Conservation (phyloP, 306 rosid species). For the Parietaria judaica region DNA sequence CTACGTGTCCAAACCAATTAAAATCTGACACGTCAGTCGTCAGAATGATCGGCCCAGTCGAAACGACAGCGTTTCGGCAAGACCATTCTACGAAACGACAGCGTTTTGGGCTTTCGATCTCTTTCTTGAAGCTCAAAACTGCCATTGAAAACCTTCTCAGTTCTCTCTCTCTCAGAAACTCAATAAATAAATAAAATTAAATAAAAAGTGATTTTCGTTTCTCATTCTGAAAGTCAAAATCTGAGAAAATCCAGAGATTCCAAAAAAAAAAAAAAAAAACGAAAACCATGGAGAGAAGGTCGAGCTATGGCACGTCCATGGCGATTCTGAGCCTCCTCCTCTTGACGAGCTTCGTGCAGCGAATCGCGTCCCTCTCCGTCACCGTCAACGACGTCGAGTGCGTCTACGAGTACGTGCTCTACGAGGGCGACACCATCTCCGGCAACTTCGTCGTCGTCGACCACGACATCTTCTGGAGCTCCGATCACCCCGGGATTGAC, state of each 20-base stretch:
- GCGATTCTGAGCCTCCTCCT: constrained; percentile 36
- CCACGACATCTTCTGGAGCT: constrained; percentile 87
- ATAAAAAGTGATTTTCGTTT: not conserved
- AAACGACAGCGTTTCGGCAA: not conserved
- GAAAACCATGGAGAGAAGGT: constrained; percentile 32
- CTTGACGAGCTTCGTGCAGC: constrained; percentile 29
- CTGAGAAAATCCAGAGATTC: too few species aligned
- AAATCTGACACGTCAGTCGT: not conserved
- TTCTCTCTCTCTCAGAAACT: too few species aligned
- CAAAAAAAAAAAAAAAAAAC: too few species aligned
- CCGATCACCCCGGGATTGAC: constrained; percentile 96
- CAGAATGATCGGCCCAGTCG: not conserved
- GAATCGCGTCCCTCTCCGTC: constrained; percentile 63
- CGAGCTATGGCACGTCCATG: constrained; percentile 18
- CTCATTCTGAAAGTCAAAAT: not conserved
- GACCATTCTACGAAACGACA: not conserved
- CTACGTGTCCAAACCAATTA: not conserved
- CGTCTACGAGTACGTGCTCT: constrained; percentile 79
- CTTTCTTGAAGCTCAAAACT: too few species aligned
- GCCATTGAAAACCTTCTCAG: too few species aligned
- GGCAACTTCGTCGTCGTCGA: constrained; percentile 95
- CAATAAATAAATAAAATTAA: not conserved
- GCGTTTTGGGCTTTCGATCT: too few species aligned
- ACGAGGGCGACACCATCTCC: constrained; percentile 71
- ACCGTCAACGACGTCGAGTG: constrained; percentile 85